Conservation (phyloP, 2,329 filamentous ascomycete genomes). For the Boeremia exigua region DNA sequence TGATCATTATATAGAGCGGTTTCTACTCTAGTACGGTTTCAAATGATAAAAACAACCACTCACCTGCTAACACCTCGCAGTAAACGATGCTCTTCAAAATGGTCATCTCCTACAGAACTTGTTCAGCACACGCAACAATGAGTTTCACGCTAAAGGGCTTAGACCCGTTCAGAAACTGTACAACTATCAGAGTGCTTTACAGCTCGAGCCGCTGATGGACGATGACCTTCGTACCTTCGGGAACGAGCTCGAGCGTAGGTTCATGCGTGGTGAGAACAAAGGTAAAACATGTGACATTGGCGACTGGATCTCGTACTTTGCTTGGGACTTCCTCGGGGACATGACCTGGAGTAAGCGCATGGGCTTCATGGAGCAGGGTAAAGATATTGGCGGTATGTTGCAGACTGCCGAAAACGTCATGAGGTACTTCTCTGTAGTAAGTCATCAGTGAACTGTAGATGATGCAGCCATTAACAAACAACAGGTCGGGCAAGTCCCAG, state of each 20-base stretch:
- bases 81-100: slow-evolving; percentile 44
- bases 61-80: not conserved
- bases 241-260: slow-evolving; percentile 33
- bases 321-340: slow-evolving; percentile 46
- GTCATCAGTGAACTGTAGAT: not conserved
- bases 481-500: slow-evolving; percentile 40
- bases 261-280: slow-evolving; percentile 30
- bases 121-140: slow-evolving; percentile 42
- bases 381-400: slow-evolving; percentile 47
- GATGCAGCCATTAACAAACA: not conserved
- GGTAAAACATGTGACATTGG: slow-evolving; percentile 40
- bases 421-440: slow-evolving; percentile 36
- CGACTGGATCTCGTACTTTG: slow-evolving; percentile 43
- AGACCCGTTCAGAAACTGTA: slow-evolving; percentile 42
- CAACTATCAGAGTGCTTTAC: slow-evolving; percentile 29
- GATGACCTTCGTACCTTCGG: slow-evolving; percentile 30
- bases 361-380: slow-evolving; percentile 51
- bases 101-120: slow-evolving; percentile 39
- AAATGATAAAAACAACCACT: not conserved
- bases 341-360: slow-evolving; percentile 51
- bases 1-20: slow-evolving; percentile 29
- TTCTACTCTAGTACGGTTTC: slow-evolving; percentile 27
- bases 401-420: slow-evolving; percentile 46
- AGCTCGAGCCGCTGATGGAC: slow-evolving; percentile 39
- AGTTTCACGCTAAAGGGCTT: slow-evolving; percentile 32